Base-by-base conservation (phyloP, 768 basidiomycete genomes). In the Russula emetica region DNA sequence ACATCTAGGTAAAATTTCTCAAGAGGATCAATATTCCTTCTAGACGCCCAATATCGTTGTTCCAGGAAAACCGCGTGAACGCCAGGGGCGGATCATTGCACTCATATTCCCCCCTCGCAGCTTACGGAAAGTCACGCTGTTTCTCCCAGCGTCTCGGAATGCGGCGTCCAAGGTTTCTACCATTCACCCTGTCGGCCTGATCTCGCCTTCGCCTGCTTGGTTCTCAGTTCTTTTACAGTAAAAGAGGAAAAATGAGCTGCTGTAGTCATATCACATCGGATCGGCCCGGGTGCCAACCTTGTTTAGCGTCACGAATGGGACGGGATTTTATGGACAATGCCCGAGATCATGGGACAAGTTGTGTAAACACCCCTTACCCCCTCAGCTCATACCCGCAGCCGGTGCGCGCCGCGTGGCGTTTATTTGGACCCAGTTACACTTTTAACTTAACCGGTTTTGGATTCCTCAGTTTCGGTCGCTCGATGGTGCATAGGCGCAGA, bases 271-370 rank as follows among this genome's bases (percentile, higher is more conserved):
- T 58, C 24, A 44, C 58, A 5, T 34, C 44, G 9, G 60, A 60
- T 14, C 34, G 62, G 2, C 53, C 55, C 1, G 18, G 20, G 44
- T 24, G 8, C 50, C 59, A 26, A 36, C n/a, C 64, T 22, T 36
- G 38, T 4, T 16, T 38, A 38, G 38, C 16, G 38, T 38, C 38
- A 38, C 71, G 20, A 71, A 71, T 54, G 60, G 70, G 14, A 30
- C 38, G 18, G 13, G 56, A 2, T 71, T 70, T 66, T 67, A 16
- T 68, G 54, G 72, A 34, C 34, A 13, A 32, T 71, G 11, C 56
- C 72, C n/a, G 71, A 72, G 49, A 67, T 72, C 22, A 72, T 73
- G n/a, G 70, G 70, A 13, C 69, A 71, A 56, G 69, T 70, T 71
- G 34, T 71, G 30, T 51, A 30, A 30, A 6, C n/a, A 6, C 55